Conservation (phyloP, 495 filamentous ascomycete genomes). For the Trypethelium eluteriae region DNA sequence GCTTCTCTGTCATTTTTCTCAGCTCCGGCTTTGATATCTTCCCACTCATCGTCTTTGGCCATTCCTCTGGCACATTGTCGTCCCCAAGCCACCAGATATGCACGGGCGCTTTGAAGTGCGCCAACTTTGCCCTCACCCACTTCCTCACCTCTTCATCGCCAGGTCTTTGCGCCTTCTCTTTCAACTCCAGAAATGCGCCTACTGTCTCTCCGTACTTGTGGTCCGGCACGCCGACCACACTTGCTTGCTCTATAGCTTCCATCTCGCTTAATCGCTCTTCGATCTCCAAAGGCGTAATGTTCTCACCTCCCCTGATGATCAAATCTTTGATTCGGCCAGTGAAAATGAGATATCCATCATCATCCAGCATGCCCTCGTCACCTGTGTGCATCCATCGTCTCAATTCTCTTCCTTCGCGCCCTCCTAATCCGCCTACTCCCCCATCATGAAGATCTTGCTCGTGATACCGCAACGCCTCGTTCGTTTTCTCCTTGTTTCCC, state of each 20-base stretch:
- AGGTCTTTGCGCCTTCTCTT: constrained; percentile 13
- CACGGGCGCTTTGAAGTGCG: constrained; percentile 25
- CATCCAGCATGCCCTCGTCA: constrained; percentile 27
- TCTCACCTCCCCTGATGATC: constrained; percentile 29
- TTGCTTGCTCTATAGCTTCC: constrained; percentile 20
- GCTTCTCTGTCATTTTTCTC: constrained; percentile 20
- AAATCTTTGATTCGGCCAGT: constrained; percentile 29
- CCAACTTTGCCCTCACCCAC: constrained; percentile 23
- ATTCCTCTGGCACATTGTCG: constrained; percentile 17
- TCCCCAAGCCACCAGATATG: constrained; percentile 26
- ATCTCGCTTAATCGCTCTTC: constrained; percentile 26
- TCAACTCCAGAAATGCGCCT: constrained; percentile 21
- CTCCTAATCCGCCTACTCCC: constrained; percentile 16
- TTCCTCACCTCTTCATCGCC: constrained; percentile 21
- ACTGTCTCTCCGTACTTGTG: constrained; percentile 28
- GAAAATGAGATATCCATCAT: constrained; percentile 27
- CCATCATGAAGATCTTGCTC: constrained; percentile 19
- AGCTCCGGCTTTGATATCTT: constrained; percentile 26
- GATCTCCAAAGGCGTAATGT: constrained; percentile 29
- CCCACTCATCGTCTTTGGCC: constrained; percentile 27
- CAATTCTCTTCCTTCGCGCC: constrained; percentile 10
- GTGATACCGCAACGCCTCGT: constrained; percentile 23
- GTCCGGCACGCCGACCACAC: constrained; percentile 26
- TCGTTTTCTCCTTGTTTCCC: constrained; percentile 21
- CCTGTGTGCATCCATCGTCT: constrained; percentile 30